These are phyloP conservation scores for Nemania sp. DNA, from an alignment of 2,329 filamentous ascomycete genomes.

Conservation along the genomic window DNA sequence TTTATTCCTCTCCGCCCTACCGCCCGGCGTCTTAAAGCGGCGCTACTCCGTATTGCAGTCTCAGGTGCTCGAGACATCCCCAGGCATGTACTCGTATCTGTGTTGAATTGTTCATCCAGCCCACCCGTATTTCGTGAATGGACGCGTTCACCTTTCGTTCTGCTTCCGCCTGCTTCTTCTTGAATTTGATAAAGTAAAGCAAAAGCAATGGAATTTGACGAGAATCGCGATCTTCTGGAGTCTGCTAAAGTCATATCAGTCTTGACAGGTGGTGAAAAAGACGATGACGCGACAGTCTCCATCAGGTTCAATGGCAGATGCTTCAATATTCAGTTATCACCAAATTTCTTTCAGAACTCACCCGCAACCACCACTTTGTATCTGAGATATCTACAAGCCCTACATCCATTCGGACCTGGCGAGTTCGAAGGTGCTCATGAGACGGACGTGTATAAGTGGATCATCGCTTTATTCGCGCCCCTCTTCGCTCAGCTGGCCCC, in stretches of 20 bases:
- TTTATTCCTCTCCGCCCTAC: too few relatives aligned
- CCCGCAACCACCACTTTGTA: slow-evolving; percentile 7
- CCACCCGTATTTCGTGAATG: too few relatives aligned
- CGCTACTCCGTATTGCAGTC: too few relatives aligned
- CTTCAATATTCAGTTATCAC: slow-evolving; percentile 7
- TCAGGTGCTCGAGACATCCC: too few relatives aligned
- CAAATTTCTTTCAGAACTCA: slow-evolving; percentile 12
- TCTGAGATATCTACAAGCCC: slow-evolving; percentile 10
- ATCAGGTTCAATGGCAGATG: slow-evolving; percentile 13
- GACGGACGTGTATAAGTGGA: slow-evolving; percentile 5
- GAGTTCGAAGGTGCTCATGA: slow-evolving; percentile 5
- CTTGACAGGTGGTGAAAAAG: slow-evolving; percentile 3
- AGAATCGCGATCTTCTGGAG: neutral
- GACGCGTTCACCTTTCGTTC: too few relatives aligned
- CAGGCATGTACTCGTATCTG: too few relatives aligned
- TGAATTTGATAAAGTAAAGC: slow-evolving; percentile 2
- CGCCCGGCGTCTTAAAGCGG: too few relatives aligned
- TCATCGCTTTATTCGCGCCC: slow-evolving; percentile 6
- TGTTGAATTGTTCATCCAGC: too few relatives aligned
- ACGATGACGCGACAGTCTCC: slow-evolving; percentile 10
- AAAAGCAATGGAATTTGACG: slow-evolving; percentile 4
- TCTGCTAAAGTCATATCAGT: slow-evolving; percentile 7
- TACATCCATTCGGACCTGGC: slow-evolving; percentile 3
- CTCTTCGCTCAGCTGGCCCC: slow-evolving; percentile 11
- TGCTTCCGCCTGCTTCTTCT: neutral